Base-by-base conservation (phyloP, 2,329 filamentous ascomycete species). In the Xylaria sp. region DNA sequence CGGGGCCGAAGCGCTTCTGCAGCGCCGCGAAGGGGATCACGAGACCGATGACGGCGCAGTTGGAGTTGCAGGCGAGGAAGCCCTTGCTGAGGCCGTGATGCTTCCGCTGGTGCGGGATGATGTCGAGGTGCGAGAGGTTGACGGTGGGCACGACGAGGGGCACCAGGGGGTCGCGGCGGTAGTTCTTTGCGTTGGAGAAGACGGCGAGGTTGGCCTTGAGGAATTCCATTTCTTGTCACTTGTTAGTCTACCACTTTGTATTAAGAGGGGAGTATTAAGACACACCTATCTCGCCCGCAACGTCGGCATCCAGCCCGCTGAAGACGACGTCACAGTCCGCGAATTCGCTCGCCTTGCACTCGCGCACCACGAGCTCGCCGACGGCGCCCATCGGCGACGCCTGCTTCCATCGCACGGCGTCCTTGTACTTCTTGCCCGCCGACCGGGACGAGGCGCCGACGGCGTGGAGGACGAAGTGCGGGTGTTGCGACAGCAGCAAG, bases 151-250 rank as follows among this genome's bases (percentile, higher is more conserved):
- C 92, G 65, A 97, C 90, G 71, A 97, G 86, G 9, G 94, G 94
- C 1, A 97, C 92, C 53, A 93, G 80, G 18, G 92, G 91, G 73
- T 96, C 88, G 73, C 88, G 88, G 69, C 94, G 89, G 82, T 96
- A 91, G 83, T 97, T 97, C 78, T 97, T 97, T 55, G 94, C 92
- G 76, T 97, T 99, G 70, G 92, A 96, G 80, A 99, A 97, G 73
- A 97, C 89, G 70, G 91, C 86, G 55, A 97, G 85, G 71, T 96
- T 87, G 62, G 91, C 88, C 72, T 88, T 89, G 71, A 96, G 83
- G 75, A 97, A 97, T 67, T 90, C 90, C 83, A 90, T 90, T 76
- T 97, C 92, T 92, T 30, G 3, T 5, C 2, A 4, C 4, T 30
- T 30, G 23, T 30, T 30, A 30, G 23, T 30, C 2, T 30, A 30